These are phyloP conservation scores for Saccharomyces hybrid DNA, from an alignment of 1,139 yeast species.

Conservation along the genomic window DNA sequence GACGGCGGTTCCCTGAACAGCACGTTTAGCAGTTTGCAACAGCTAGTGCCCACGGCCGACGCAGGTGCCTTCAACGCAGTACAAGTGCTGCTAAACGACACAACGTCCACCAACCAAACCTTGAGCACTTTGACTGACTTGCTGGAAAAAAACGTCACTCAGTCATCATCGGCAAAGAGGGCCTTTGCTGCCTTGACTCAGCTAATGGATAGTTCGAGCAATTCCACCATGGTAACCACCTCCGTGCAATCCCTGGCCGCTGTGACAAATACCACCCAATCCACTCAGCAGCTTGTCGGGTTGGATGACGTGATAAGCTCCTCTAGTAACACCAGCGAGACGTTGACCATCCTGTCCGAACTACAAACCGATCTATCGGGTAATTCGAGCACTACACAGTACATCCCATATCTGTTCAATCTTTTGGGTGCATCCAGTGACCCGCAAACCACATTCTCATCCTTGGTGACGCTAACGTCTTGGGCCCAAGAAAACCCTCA, in stretches of 20 bases:
- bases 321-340: conserved; percentile 18
- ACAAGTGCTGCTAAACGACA: conserved; percentile 10
- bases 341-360: conserved; percentile 16
- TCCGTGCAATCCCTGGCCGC: conserved; percentile 18
- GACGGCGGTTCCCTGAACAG: conserved; percentile 2
- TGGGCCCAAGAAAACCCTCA: conserved; percentile 23
- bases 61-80: conserved; percentile 6
- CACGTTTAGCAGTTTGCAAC: conserved; percentile 5
- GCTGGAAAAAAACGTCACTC: conserved; percentile 21
- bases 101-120: conserved; percentile 17
- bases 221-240: conserved; percentile 16
- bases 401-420: conserved; percentile 21
- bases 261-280: conserved; percentile 17
- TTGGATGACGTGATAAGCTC: conserved; percentile 19
- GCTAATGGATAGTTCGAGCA: conserved; percentile 15
- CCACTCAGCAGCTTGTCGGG: conserved; percentile 20
- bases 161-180: conserved; percentile 18
- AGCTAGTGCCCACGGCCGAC: conserved; percentile 6
- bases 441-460: conserved; percentile 22
- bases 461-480: conserved; percentile 21
- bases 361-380: conserved; percentile 15
- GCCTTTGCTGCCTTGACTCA: conserved; percentile 19
- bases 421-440: conserved; percentile 23
- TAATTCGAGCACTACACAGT: conserved; percentile 12
- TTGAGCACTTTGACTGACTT: conserved; percentile 17